Evolutionary conservation across 257 asterid species (phyloP), one percentile per base, ranked within the genome.

Genomic region (Petunia secreta): DNA sequence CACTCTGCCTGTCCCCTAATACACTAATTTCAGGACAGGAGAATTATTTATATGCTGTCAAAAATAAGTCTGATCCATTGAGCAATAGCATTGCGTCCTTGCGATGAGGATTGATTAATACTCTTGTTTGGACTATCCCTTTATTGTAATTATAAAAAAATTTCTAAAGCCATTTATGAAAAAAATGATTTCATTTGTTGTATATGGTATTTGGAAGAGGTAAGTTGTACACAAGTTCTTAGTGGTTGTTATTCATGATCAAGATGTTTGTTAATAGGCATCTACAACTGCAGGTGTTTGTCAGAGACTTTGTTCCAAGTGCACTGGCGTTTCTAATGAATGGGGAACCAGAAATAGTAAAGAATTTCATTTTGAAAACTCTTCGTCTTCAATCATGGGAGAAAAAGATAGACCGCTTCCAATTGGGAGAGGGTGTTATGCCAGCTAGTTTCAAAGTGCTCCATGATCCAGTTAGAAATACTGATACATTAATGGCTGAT

Each of bases 331-430:
- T 91, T 84, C 84, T 91, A 60, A 91, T 91, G 92, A 90, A 87
- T 25, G 91, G 92, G 66, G 91, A 91, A 85, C 90, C 96, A 48
- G 96, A 91, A 50, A 88, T 89, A n/a, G 96, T 89, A 40, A 89
- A 86, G 62, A 90, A 89, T 65, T 91, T 91, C 78, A 68, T 91
- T 84, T 82, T 91, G 79, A 91, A 91, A 85, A 91, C 93, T 44
- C 94, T 91, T 60, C 89, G 94, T n/a, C 94, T 91, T 76, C 96
- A 91, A 79, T 86, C 94, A 69, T 91, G 96, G 96, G 96, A 91
- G 91, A 91, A 91, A 84, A 91, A 84, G 79, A 86, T 91, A 53
- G 96, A 91, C 77, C 84, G 96, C 52, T 91, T 91, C 87, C 96
- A 91, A 53, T 77, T 91, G 80, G 96, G 94, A 76, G 96, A 89